Conservation (phyloP, 2,329 filamentous ascomycete genomes). For the Bipolaris gigantea region DNA sequence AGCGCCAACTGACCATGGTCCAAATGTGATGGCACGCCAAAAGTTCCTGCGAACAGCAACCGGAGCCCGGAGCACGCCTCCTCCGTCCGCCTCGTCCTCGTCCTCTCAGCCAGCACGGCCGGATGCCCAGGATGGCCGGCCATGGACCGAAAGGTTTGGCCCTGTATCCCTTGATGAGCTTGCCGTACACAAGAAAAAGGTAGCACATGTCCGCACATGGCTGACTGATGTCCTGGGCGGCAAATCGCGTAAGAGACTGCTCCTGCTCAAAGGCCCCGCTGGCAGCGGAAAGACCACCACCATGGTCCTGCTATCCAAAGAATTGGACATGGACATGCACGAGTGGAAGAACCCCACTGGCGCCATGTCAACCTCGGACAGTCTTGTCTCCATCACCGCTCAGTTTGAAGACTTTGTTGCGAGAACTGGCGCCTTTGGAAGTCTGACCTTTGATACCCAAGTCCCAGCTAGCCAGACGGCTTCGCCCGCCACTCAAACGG, state of each 20-base stretch:
- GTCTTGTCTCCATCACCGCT: slow-evolving; percentile 69
- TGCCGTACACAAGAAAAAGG: slow-evolving; percentile 93
- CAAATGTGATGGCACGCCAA: slow-evolving; percentile 41
- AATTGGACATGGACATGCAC: slow-evolving; percentile 74
- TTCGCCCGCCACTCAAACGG: slow-evolving; percentile 13
- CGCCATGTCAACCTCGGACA: slow-evolving; percentile 61
- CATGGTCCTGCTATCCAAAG: slow-evolving; percentile 72
- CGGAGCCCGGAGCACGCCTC: slow-evolving; percentile 33
- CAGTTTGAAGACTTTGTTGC: slow-evolving; percentile 93
- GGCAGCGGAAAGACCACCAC: slow-evolving; percentile 94
- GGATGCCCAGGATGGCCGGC: slow-evolving; percentile 61
- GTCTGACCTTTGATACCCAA: slow-evolving; percentile 57
- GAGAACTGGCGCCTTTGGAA: slow-evolving; percentile 77
- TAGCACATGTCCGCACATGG: slow-evolving; percentile 82
- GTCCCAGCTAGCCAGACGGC: slow-evolving; percentile 15
- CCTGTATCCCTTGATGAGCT: slow-evolving; percentile 78
- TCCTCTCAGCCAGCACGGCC: slow-evolving; percentile 25
- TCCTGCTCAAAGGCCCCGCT: slow-evolving; percentile 86
- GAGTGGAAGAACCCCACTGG: slow-evolving; percentile 88
- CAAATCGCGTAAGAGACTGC: slow-evolving; percentile 63
- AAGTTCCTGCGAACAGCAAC: slow-evolving; percentile 49
- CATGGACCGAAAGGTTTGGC: slow-evolving; percentile 86
- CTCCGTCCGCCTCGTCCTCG: slow-evolving; percentile 28
- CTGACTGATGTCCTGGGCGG: slow-evolving; percentile 73
- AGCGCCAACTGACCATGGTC: slow-evolving; percentile 20